Evolutionary conservation across 306 rosid species (phyloP), one percentile per base, ranked within the genome.

Genomic region (Potentilla sterilis): DNA sequence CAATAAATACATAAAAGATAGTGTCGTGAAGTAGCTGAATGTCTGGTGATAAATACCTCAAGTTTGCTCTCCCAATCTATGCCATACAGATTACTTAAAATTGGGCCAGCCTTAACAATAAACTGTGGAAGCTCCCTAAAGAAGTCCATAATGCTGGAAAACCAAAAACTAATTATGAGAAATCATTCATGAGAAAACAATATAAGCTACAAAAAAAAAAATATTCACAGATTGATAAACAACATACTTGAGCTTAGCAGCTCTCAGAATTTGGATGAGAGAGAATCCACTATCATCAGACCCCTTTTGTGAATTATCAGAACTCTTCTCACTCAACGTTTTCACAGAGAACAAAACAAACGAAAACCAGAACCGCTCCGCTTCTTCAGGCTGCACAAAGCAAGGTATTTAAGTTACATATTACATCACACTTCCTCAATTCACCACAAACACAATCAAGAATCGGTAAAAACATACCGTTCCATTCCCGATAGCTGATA

Each of bases 81-180:
- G 68, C 99, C 99, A 78, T 89, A 90, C 42, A 83, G 18, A 78
- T 79, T 80, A 76, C 90, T 90, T 69, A 96, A 82, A 76, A 85
- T 81, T 67, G 93, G 82, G 82, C 98, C 94, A 48, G 96, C 94
- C 84, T 91, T 96, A 9, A 88, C 96, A 72, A 92, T 84, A 89
- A 87, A 92, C 85, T 96, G 99, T 73, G 98, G 97, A 76, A 96
- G 89, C 88, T 96, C 99, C 87, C 88, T 92, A 78, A 92, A 92
- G 80, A 96, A 96, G 66, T 92, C 98, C 65, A 83, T 81, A 71
- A 96, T 82, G 85, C 99, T 96, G 91, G 75, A 66, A 55, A 78
- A 24, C 43, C 18, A 1, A 73, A 44, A 75, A 71, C n/a, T n/a
- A 28, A 28, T 28, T 28, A 28, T 28, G 28, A 28, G 28, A 28